Evolutionary conservation across 805 yeast genomes (phyloP).

Genomic region (Starmerella vaccinii): DNA sequence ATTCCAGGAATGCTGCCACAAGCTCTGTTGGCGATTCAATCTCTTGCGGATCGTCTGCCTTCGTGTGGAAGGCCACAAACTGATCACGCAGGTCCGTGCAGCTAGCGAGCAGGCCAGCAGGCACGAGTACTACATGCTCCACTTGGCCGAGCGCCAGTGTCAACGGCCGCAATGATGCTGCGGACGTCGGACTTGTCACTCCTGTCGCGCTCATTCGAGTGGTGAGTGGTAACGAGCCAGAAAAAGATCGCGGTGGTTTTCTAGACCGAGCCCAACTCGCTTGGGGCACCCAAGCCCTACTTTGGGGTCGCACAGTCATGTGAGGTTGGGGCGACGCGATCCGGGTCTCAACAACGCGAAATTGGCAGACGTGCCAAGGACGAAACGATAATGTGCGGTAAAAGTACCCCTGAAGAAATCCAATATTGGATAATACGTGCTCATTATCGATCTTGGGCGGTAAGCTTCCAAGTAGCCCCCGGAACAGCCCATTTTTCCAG

Average conservation of each 20-base stretch:
- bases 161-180: constrained; percentile 63
- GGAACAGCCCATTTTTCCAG: no score
- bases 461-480: no score
- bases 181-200: constrained; percentile 36
- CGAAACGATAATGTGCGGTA: no score
- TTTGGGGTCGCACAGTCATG: constrained; percentile 6
- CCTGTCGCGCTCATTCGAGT: constrained; percentile 31
- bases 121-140: constrained; percentile 81
- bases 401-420: no score
- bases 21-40: constrained; percentile 57
- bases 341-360: constrained; percentile 4
- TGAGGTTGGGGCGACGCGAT: constrained; percentile 8
- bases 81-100: constrained; percentile 83
- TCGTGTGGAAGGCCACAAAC: constrained; percentile 36
- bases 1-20: constrained; percentile 71
- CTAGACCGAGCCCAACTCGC: neutral
- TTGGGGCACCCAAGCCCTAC: constrained; percentile 6
- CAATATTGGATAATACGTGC: no score
- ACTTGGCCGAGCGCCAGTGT: constrained; percentile 74
- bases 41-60: constrained; percentile 16
- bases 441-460: no score
- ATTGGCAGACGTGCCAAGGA: neutral
- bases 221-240: neutral
- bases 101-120: constrained; percentile 65
- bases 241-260: constrained; percentile 7